Evolutionary conservation across 306 rosid genomes (phyloP), one percentile per base, ranked within the genome.

Genomic region (Rosa rugosa): DNA sequence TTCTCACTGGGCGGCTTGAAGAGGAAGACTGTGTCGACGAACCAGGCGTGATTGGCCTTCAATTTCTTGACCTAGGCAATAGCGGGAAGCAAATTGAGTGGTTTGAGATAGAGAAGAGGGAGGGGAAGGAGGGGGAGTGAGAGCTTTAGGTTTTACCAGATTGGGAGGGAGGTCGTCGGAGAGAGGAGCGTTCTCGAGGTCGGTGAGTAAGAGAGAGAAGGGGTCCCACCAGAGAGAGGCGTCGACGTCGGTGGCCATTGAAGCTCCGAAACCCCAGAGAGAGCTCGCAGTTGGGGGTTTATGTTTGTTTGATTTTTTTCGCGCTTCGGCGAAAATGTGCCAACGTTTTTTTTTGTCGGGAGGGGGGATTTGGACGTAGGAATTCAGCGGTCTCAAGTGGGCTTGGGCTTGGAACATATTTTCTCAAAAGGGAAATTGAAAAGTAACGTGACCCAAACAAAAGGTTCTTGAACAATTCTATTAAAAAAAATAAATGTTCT

Each of bases 181-280:
- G 59, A 89, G 87, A 63, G 97, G 59, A 16, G 84, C 88, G 53
- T 86, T 88, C 51, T 94, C 99, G 8, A 94, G 93, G 64, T 94
- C 95, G 5, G 95, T 69, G 64, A 92, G 80, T 56, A 94, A 77
- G 41, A 84, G 69, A 77, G 86, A 70, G 90, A 94, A 94, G 11
- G 97, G 84, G 78, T 92, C 99, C 99, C 99, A 94, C 97, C 97
- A 94, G 25, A 92, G 90, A 73, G 97, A 86, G 22, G 92, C 84
- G 34, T 94, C 97, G n/a, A 91, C 80, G 45, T 34, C 83, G 13
- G 89, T 87, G 27, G 92, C 91, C 99, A 94, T 94, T 72, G 68
- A n/a, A 23, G 16, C 27, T 27, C 34, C 6, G 8, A 53, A 77
- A 77, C 68, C 69, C 69, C 60, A 62, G 38, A 62, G 38, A 60